Base-by-base conservation (phyloP, 2,329 filamentous ascomycete genomes). In the Neofusicoccum laricinum region DNA sequence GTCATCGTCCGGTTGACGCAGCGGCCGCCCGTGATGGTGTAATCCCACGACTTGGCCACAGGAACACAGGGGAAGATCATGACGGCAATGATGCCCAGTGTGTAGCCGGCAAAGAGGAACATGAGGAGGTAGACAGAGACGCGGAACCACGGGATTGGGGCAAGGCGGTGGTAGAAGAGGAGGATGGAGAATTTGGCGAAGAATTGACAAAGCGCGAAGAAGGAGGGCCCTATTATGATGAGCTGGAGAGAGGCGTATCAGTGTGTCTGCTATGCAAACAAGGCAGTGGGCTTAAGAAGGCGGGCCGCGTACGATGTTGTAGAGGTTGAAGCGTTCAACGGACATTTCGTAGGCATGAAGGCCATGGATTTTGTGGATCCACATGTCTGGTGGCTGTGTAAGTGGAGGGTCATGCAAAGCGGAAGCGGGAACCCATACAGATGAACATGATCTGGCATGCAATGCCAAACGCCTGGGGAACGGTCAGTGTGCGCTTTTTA, bases 11-110 rank as follows among this genome's bases (percentile, higher is more conserved):
- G 62, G 38, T 72, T 71, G 51, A 68, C 34, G 36, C 68, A 71
- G 45, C 36, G 41, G 10, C 65, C 69, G 8, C 61, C 6, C 14
- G 25, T 50, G 10, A 71, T 55, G 12, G 65, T 30, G 11, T 65
- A 65, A 51, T 72, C 65, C 67, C 67, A 71, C n/a, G 65, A 68
- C n/a, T 64, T 68, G 17, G 67, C 65, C 30, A 72, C 67, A 1
- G 70, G 70, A n/a, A 55, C 61, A 45, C 70, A 72, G 14, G 70
- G 66, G 32, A 71, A 71, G 2, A 72, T 2, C 2, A 71, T 50
- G 40, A 65, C 65, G 58, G 71, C 70, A 50, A 70, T 69, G 15
- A 70, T 65, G 14, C 63, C 65, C 2, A 65, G 66, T 41, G 69
- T 69, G 19, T 66, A 66, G 19, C 66, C 67, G 12, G 69, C 48